These are phyloP conservation scores for Starmerella tilneyi DNA, from an alignment of 805 yeast species.

Conservation along the genomic window DNA sequence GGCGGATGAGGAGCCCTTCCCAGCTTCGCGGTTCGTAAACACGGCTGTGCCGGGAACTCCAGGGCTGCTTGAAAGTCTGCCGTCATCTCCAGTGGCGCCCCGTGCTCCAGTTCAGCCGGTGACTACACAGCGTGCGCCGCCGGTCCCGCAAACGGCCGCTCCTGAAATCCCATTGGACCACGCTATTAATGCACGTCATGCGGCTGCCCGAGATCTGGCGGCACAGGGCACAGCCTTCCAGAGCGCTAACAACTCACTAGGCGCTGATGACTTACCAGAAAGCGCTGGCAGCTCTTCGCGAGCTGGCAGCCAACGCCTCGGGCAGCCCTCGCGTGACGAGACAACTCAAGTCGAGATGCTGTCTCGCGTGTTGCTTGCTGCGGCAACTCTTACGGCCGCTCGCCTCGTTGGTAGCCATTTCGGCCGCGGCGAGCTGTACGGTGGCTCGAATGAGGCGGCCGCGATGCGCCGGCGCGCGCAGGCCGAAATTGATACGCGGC, in stretches of 20 bases:
- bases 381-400: conserved; percentile 15
- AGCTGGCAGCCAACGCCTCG: no score
- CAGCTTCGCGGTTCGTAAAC: neutral
- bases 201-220: no score
- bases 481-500: neutral
- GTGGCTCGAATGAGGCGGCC: conserved; percentile 10
- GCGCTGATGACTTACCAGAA: no score
- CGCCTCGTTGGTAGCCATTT: conserved; percentile 13
- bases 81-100: neutral
- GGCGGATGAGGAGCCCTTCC: neutral
- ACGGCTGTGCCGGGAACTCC: conserved; percentile 6
- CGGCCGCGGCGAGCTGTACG: conserved; percentile 14
- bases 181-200: no score
- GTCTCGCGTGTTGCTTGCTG: conserved; percentile 13
- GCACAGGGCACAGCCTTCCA: no score
- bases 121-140: no score
- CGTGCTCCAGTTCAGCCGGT: neutral
- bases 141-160: no score
- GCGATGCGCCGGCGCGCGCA: conserved; percentile 7
- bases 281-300: no score
- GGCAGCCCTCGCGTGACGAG: conserved; percentile 1
- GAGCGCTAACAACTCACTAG: no score
- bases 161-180: no score
- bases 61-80: neutral
- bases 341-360: conserved; percentile 7